Conservation (phyloP, 148 eudicot species). For the Beta vulgaris region DNA sequence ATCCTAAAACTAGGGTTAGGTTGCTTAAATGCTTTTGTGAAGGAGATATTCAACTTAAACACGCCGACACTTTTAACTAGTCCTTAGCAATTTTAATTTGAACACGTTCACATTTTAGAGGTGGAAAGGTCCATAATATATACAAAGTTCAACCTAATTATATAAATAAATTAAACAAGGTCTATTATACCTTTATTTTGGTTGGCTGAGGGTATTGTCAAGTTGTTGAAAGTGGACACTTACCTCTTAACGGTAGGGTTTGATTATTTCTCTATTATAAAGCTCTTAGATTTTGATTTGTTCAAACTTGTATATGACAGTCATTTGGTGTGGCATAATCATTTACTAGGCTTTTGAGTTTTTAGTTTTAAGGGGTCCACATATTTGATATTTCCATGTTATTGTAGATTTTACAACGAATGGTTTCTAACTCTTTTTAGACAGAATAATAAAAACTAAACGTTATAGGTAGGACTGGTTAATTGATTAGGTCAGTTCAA, state of each 20-base stretch:
- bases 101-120: slow-evolving; percentile 10
- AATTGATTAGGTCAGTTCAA: no score
- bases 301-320: slow-evolving; percentile 12
- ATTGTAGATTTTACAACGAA: no score
- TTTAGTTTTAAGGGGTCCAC: no score
- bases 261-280: not conserved
- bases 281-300: not conserved
- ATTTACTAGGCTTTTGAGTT: no score
- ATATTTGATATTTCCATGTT: no score
- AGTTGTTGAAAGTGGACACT: slow-evolving; percentile 16
- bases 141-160: slow-evolving; percentile 5
- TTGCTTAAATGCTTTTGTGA: no score
- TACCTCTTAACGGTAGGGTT: slow-evolving; percentile 4
- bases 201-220: slow-evolving; percentile 15
- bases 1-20: no score
- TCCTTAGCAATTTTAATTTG: not conserved
- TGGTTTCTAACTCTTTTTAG: no score
- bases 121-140: slow-evolving; percentile 13
- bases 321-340: not conserved
- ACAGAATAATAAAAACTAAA: no score
- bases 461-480: no score
- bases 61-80: slow-evolving; percentile 24
- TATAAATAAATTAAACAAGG: no score
- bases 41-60: not conserved
- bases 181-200: not conserved